Evolutionary conservation across 2,329 filamentous ascomycete genomes (phyloP).

Genomic region (Ophiosphaerella herpotricha): DNA sequence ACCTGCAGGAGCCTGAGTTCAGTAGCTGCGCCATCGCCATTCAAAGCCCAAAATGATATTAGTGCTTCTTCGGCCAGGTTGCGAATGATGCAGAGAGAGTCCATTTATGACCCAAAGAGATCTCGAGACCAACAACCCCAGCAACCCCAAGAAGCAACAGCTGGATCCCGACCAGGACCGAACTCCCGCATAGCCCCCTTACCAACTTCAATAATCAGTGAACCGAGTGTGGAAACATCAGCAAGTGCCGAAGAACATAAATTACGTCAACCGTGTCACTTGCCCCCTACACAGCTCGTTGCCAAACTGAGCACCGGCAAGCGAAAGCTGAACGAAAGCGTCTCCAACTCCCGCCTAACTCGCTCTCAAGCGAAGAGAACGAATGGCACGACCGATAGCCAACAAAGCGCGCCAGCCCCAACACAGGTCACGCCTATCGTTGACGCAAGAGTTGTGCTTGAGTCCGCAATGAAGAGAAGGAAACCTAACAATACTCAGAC

Average conservation of each 20-base stretch:
- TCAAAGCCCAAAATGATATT: conserved; percentile 4
- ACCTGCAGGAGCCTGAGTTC: background rate
- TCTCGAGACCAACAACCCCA: conserved; percentile 1
- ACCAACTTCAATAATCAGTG: conserved; percentile 1
- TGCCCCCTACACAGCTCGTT: conserved; percentile 7
- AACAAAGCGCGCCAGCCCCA: background rate
- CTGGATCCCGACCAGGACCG: background rate
- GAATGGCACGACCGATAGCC: conserved; percentile 30
- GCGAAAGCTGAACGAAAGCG: conserved; percentile 5
- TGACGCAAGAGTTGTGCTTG: background rate
- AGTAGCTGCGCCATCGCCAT: conserved; percentile 3
- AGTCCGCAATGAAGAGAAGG: conserved; percentile 1
- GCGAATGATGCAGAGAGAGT: conserved; percentile 24
- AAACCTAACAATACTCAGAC: background rate
- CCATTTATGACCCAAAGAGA: conserved; percentile 22
- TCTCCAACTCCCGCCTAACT: conserved; percentile 5
- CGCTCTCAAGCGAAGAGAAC: conserved; percentile 10
- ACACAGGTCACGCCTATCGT: background rate
- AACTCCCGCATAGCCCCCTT: background rate
- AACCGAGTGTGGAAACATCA: background rate
- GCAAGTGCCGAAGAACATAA: background rate
- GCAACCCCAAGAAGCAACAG: background rate
- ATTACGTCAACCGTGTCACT: background rate
- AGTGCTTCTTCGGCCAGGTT: conserved; percentile 14
- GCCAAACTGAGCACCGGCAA: conserved; percentile 4